Evolutionary conservation across 805 yeast genomes (phyloP), one percentile per base, ranked within the genome.

Genomic region (Suhomyces sp.): DNA sequence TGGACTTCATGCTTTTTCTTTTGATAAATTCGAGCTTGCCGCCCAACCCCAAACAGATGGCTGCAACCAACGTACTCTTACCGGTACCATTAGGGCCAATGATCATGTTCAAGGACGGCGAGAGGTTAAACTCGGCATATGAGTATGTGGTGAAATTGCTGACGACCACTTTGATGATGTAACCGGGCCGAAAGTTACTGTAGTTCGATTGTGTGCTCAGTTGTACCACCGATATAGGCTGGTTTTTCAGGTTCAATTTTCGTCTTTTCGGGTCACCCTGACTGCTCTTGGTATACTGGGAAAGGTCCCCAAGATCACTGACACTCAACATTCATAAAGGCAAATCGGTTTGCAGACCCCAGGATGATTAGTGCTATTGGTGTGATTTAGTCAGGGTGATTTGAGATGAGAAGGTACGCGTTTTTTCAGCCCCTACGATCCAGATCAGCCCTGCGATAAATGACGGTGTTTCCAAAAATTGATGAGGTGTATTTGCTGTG

Each of bases 31-130:
- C 88, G 20, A 88, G 79, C 61, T 80, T 83, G 1, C 97, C 98
- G 1, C 86, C 93, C 15, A 94, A 71, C 0, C 97, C 96, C 31
- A 94, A 74, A 63, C 96, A 93, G 0, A 93, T 82, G 0, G 97
- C 98, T 54, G 97, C 89, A 3, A 94, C 92, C 60, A 94, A 82
- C 0, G 98, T 90, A 37, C 94, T 85, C 62, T 94, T 94, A 6
- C 99, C 99, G 0, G 96, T 82, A 33, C 99, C 99, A 65, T 94
- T 94, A 10, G 97, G 97, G 0, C 97, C 99, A 49, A 94, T 86
- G 52, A 94, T 87, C 85, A 94, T 83, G 64, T 94, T 94, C 63
- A 94, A 75, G 1, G 85, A 76, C 0, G 97, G 97, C 0, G 93
- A 87, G 51, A 93, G 78, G 39, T 77, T 76, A 67, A 89, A 90